Evolutionary conservation across 1,284 basidiomycete species (phyloP).

Genomic region (Ustilago esculenta): DNA sequence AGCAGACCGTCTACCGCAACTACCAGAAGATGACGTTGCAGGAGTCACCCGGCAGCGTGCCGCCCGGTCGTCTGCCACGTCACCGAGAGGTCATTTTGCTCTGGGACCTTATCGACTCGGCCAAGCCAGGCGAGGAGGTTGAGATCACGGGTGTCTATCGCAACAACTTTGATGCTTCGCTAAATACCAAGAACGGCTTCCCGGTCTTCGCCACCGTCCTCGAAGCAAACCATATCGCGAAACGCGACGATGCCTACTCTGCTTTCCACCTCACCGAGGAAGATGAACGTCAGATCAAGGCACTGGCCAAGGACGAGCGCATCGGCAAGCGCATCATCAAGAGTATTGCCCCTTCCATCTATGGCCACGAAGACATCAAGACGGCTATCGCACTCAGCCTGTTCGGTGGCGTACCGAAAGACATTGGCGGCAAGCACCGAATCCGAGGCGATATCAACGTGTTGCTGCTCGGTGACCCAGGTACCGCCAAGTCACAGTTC

Average conservation of each 20-base stretch:
- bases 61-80: constrained; percentile 92
- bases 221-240: constrained; percentile 88
- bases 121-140: constrained; percentile 97
- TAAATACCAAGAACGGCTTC: constrained; percentile 99
- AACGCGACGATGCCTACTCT: constrained; percentile 92
- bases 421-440: constrained; percentile 94
- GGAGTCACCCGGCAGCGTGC: constrained; percentile 97
- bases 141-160: constrained; percentile 92
- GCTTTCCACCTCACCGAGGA: constrained; percentile 96
- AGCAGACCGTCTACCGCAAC: constrained; percentile 98
- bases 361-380: constrained; percentile 99
- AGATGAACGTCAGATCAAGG: constrained; percentile 89
- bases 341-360: constrained; percentile 97
- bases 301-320: constrained; percentile 86
- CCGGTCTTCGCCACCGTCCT: constrained; percentile 98
- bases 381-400: constrained; percentile 93
- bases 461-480: constrained; percentile 93
- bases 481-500: constrained; percentile 99
- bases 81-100: constrained; percentile 96
- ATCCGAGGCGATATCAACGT: constrained; percentile 98
- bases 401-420: constrained; percentile 92
- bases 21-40: constrained; percentile 99
- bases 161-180: constrained; percentile 97
- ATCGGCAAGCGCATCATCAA: constrained; percentile 97
- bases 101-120: constrained; percentile 97